These are phyloP conservation scores for Starmerella tilneyi DNA, from an alignment of 805 yeast species.

Conservation along the genomic window DNA sequence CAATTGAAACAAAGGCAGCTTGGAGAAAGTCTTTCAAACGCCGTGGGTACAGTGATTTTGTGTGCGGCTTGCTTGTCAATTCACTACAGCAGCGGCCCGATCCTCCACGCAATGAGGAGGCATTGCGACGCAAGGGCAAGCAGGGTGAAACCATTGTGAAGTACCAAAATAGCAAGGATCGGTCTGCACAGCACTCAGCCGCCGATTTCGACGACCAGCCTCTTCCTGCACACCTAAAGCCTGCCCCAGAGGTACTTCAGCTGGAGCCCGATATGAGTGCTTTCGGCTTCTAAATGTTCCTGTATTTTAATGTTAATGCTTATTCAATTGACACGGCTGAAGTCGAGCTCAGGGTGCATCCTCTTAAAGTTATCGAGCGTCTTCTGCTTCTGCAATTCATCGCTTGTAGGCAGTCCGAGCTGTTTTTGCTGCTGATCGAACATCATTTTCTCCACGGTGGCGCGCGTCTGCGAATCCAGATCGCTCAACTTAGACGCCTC, in stretches of 20 bases:
- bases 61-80: not conserved
- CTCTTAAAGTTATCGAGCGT: slow-evolving; percentile 33
- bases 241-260: slow-evolving; percentile 47
- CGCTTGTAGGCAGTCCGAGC: slow-evolving; percentile 33
- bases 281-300: slow-evolving; percentile 41
- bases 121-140: not conserved
- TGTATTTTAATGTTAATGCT: too few species aligned
- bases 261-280: slow-evolving; percentile 72
- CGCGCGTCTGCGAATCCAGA: slow-evolving; percentile 36
- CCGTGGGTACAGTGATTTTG: not conserved
- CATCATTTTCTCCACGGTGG: slow-evolving; percentile 42
- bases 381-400: slow-evolving; percentile 31
- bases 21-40: not conserved
- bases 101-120: not conserved
- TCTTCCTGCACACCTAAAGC: slow-evolving; percentile 17
- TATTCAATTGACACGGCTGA: slow-evolving; percentile 33
- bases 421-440: slow-evolving; percentile 38
- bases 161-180: not conserved
- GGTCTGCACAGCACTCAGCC: not conserved
- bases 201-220: slow-evolving; percentile 40
- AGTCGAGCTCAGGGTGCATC: slow-evolving; percentile 39
- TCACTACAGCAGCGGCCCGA: not conserved
- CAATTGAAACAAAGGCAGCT: not conserved
- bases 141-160: too few species aligned
- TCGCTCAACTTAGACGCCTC: slow-evolving; percentile 35